Evolutionary conservation across 192 early-diverging fungal genomes (phyloP), one percentile per base, ranked within the genome.

Genomic region (Phlyctochytrium bullatum): DNA sequence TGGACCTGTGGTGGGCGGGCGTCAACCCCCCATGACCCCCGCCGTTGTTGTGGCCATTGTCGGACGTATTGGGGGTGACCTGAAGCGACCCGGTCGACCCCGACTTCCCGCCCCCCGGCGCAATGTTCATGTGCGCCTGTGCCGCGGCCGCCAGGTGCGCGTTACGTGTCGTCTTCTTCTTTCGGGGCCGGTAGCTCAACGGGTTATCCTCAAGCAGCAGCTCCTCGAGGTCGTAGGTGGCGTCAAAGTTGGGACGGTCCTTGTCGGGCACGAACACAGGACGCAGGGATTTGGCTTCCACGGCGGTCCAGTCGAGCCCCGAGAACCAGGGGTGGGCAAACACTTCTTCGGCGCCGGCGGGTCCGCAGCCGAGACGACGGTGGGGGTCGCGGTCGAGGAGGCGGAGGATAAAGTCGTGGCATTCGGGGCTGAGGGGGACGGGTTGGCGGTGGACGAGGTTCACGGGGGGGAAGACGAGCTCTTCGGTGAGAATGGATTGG

Each of bases 301-400:
- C 73, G 23, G 36, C 52, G 17, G 65, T 76, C 83, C 82, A 88
- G 66, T 86, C 73, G 27, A 88, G 52, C 1, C 68, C 76, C 1
- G 36, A 23, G 52, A 88, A 82, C 65, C 71, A 88, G 4, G 81
- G 76, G 65, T 88, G 86, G 4, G 52, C 65, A 62, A 54, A 80
- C 33, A 83, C 66, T 34, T 80, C 80, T 59, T 85, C 79, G 36
- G 88, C 72, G 4, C 94, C 96, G 17, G 80, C 73, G 1, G 81
- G 64, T 4, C 87, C 88, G 64, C 88, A 88, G 1, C 95, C 94
- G n/a, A 98, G 81, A 3, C 96, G 88, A 35, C 76, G 75, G 0
- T 32, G 6, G 40, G 40, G 40, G 40, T 47, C 40, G 40, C 40
- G 40, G 40, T 14, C 10, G 20, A 47, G 40, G 20, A 47, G 40